phyloP scores from a whole-genome alignment of 148 eudicot genomes.

The Vaccinium macrocarpon region DNA sequence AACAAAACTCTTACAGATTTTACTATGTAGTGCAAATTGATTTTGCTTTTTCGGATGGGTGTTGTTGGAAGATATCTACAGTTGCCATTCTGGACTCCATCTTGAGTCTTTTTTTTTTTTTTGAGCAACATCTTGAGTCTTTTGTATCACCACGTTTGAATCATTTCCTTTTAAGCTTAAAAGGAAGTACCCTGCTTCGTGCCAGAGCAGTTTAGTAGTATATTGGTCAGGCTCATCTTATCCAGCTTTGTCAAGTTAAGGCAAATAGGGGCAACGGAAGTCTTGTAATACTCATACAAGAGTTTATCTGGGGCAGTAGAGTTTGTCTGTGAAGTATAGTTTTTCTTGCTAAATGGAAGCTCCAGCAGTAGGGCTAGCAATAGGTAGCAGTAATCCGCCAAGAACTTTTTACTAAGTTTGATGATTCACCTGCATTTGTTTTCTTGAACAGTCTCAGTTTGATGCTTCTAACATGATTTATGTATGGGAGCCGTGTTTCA shows the following conservation, averaged over 20 bases:
- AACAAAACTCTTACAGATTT: neutral
- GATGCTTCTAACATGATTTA: conserved; percentile 11
- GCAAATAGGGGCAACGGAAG: neutral
- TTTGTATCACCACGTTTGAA: neutral
- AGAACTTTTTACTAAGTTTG: no score
- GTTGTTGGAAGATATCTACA: neutral
- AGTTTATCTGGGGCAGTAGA: neutral
- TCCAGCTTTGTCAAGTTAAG: neutral
- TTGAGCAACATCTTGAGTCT: neutral
- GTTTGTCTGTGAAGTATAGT: neutral
- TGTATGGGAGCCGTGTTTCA: conserved; percentile 28
- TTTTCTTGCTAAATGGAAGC: neutral
- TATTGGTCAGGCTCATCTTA: neutral
- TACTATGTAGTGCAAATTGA: neutral
- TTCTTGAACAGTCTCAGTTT: neutral
- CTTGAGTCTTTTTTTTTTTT: neutral
- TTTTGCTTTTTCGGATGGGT: neutral
- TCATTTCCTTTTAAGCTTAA: neutral
- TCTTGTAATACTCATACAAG: neutral
- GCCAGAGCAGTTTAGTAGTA: neutral
- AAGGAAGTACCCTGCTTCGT: neutral
- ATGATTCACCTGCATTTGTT: neutral
- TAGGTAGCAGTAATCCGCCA: neutral
- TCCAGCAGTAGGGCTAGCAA: neutral
- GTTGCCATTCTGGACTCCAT: neutral